Percentiles rank a stretch among this genome's conserved stretches.
Conservation (phyloP, 2,329 filamentous ascomycete genomes). For the Colletotrichum shisoi region DNA sequence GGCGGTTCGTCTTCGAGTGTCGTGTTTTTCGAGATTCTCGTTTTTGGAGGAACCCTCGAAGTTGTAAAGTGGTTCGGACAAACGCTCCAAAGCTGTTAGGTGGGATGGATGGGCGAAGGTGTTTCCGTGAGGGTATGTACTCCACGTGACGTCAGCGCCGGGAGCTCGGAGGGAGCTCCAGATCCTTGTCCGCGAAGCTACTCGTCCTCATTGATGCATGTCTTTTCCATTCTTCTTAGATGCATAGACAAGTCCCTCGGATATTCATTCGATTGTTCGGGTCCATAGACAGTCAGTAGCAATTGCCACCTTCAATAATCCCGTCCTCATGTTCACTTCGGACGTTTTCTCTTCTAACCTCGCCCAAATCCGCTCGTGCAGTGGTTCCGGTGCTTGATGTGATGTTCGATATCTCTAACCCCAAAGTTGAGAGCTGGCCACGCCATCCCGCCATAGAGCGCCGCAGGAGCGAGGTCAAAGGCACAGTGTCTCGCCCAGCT, state of each 20-base stretch:
- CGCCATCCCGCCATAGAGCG: neutral
- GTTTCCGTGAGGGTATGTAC: slow-evolving; percentile 7
- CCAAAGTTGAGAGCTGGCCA: neutral
- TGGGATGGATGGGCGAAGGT: slow-evolving; percentile 19
- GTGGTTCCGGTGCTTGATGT: neutral
- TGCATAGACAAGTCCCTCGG: neutral
- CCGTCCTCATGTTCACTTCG: slow-evolving; percentile 1
- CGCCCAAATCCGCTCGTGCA: neutral
- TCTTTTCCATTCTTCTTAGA: neutral
- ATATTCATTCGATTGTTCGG: neutral
- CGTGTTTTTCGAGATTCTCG: neutral
- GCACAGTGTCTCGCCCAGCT: neutral
- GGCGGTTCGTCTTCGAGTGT: slow-evolving; percentile 10
- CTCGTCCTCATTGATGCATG: neutral
- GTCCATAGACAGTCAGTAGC: neutral
- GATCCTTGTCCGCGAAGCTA: neutral
- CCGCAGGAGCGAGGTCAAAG: neutral
- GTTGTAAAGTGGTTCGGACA: slow-evolving; percentile 13
- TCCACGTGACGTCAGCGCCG: slow-evolving; percentile 37
- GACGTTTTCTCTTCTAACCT: neutral
- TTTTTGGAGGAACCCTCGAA: slow-evolving; percentile 1
- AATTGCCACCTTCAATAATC: neutral
- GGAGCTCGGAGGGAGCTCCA: slow-evolving; percentile 19
- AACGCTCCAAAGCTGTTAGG: slow-evolving; percentile 10
- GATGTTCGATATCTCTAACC: neutral